Evolutionary conservation across 2,329 filamentous ascomycete genomes (phyloP), one percentile per base, ranked within the genome.

Genomic region (Penicillium sp.): DNA sequence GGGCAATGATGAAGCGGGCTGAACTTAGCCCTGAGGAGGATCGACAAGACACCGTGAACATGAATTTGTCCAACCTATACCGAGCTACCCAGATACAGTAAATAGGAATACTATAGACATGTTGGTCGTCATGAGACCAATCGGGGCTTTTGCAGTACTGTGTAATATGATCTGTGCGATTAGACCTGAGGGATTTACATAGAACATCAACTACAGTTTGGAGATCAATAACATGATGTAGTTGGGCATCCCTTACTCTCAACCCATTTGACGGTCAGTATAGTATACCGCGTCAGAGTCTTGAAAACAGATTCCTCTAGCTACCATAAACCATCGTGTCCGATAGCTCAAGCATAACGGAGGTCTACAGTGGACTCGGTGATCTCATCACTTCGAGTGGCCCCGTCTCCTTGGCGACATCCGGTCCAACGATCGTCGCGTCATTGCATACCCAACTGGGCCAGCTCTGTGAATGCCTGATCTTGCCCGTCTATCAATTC

Each of bases 371-470:
- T 14, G 40, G 46, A 49, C 40, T 58, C 38, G 40, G 49, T 57
- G 52, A 52, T 61, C 46, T 59, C 59, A 59, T 53, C 48, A 62
- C 52, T 60, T 53, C 22, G 2, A 40, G 33, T 22, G 35, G 30
- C n/a, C n/a, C 54, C 58, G 64, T 67, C 65, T 56, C 62, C 64
- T 61, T 58, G 62, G 62, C 62, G 64, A 65, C 61, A 30, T 52
- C 22, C 55, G 45, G 45, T 16, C 26, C 55, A 55, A 53, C 46
- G 59, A 65, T 66, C 61, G 60, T 66, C 65, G 52, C 57, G 58
- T 63, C 60, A 64, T 68, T 68, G 62, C 58, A 65, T 69, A 64
- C 64, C 64, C 67, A 67, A 69, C 65, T 14, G 28, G 30, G 35
- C 3, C 51, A 53, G 25, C 10, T 2, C 19, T 42, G 26, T 62